Conservation (phyloP, 2,329 filamentous ascomycete species). For the Lomentospora prolificans region DNA sequence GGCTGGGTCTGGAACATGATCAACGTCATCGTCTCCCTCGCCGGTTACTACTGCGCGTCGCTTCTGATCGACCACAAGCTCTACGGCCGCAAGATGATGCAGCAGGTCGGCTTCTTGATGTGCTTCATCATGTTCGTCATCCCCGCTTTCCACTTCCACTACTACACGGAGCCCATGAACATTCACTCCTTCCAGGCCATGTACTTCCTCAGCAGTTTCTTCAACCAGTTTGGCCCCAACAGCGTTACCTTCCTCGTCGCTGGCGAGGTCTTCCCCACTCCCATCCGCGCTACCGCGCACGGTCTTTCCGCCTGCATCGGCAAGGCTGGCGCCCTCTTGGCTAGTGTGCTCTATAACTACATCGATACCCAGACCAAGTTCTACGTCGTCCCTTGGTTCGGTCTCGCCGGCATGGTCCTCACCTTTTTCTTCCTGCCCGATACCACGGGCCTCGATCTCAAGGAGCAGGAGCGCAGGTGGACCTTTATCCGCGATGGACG, state of each 20-base stretch:
- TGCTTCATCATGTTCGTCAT: conserved; percentile 91
- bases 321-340: conserved; percentile 79
- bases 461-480: conserved; percentile 96
- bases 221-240: conserved; percentile 98
- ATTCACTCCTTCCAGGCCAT: conserved; percentile 92
- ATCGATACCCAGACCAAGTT: conserved; percentile 79
- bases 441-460: conserved; percentile 90
- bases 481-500: conserved; percentile 70
- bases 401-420: conserved; percentile 73
- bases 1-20: conserved; percentile 88
- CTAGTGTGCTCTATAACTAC: conserved; percentile 89
- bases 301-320: conserved; percentile 88
- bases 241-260: conserved; percentile 92
- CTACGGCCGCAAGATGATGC: conserved; percentile 94
- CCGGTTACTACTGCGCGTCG: conserved; percentile 82
- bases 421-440: conserved; percentile 88
- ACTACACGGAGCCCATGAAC: conserved; percentile 63
- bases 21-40: conserved; percentile 79
- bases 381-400: conserved; percentile 91
- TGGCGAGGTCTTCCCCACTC: conserved; percentile 91
- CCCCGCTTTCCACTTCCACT: conserved; percentile 77
- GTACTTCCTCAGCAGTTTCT: conserved; percentile 97
- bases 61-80: conserved; percentile 92
- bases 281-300: conserved; percentile 86
- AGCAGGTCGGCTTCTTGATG: conserved; percentile 86